phyloP scores from a whole-genome alignment of 163 green algal genomes.

The Chlamydomonas reinhardtii region DNA sequence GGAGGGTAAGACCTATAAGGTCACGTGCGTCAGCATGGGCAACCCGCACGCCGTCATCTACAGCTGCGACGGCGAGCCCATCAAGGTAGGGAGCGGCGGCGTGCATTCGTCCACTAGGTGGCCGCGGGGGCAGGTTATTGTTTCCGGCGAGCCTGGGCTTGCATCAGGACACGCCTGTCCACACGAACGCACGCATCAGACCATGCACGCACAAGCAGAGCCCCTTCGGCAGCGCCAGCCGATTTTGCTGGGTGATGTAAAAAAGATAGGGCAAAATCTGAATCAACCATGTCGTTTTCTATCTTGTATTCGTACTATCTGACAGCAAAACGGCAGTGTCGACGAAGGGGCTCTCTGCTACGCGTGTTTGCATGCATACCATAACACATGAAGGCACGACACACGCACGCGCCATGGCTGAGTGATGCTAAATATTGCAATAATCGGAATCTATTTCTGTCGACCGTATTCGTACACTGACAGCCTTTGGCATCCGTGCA shows the following conservation, averaged over 20 bases:
- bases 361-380: not conserved
- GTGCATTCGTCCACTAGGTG: no score
- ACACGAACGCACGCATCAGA: not conserved
- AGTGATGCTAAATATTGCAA: conserved; percentile 65
- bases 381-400: no score
- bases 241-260: conserved; percentile 45
- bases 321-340: not conserved
- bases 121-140: no score
- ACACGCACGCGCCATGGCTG: conserved; percentile 30
- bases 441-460: conserved; percentile 50
- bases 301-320: conserved; percentile 58
- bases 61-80: conserved; percentile 69
- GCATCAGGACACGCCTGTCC: no score
- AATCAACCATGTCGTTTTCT: conserved; percentile 36
- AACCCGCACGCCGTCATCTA: conserved; percentile 98
- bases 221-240: no score
- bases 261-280: conserved; percentile 54
- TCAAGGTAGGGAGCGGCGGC: conserved; percentile 71
- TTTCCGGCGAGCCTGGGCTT: no score
- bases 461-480: conserved; percentile 67
- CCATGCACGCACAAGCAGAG: not conserved
- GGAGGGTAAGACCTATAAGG: conserved; percentile 82
- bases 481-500: conserved; percentile 13
- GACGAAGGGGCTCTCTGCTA: no score
- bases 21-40: conserved; percentile 98